Base-by-base conservation (phyloP, 768 basidiomycete species). In the Rhizopogon salebrosus region DNA sequence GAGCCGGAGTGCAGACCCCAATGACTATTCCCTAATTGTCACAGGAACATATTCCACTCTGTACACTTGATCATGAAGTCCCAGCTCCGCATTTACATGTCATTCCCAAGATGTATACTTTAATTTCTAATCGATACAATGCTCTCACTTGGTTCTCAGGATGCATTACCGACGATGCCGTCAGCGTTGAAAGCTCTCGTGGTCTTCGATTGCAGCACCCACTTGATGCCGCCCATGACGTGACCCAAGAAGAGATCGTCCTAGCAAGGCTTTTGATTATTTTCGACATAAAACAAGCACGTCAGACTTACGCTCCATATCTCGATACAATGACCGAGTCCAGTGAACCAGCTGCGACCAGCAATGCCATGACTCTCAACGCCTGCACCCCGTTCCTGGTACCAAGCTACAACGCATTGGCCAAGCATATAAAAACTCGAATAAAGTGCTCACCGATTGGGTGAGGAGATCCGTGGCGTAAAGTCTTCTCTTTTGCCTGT, bases 281-380 rank as follows among this genome's bases (percentile, higher is more conserved):
- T 23, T 10, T 20, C 35, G 35, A 38, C 2, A 26, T 20, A 23
- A 31, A 22, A 57, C 26, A 27, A n/a, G 24, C n/a, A 22, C 37
- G 11, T 37, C 49, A 35, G 11, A 66, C 77, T 52, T 49, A 84
- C 87, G 71, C 79, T 70, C 89, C 88, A 91, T 29, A 87, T 90
- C 61, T 87, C 83, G 60, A 83, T 84, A 49, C 83, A 69, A 64
- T 95, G 92, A 0, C 91, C 91, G 0, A 93, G 75, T 56, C 83
- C 77, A 0, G 92, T 93, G 64, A 90, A 93, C 72, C 89, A 93
- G 60, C 88, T 90, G 35, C 91, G 78, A 20, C 90, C 92, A 2
- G 83, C 77, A 37, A 63, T 60, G 23, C 75, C 65, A 18, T 74
- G 67, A 24, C 62, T 64, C 57, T 80, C 72, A 3, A 81, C 79